These are phyloP conservation scores for Microdochium trichocladiopsis DNA, from an alignment of 2,329 filamentous ascomycete genomes.

Conservation along the genomic window DNA sequence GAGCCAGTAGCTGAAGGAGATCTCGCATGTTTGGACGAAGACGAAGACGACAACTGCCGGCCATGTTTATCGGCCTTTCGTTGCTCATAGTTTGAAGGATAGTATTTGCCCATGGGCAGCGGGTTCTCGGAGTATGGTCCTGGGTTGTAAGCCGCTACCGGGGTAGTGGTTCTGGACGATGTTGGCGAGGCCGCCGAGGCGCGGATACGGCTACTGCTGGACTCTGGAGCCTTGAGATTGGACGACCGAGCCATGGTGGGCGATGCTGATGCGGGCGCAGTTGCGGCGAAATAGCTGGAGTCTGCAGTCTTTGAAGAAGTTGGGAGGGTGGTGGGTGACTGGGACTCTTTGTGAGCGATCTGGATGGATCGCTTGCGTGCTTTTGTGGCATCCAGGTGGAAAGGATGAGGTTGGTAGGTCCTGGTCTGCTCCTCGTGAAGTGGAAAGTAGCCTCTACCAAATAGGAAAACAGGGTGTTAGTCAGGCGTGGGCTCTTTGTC, in stretches of 20 bases:
- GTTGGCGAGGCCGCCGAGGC: slow-evolving; percentile 13
- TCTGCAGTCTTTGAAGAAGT: not conserved
- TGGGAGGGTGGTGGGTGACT: not conserved
- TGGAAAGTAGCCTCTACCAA: slow-evolving; percentile 50
- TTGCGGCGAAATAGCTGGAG: not conserved
- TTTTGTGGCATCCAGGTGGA: slow-evolving; percentile 34
- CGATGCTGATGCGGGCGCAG: not conserved
- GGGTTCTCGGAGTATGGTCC: slow-evolving; percentile 38
- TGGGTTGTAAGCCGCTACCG: slow-evolving; percentile 44
- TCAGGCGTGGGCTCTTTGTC: not conserved
- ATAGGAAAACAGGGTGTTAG: not conserved
- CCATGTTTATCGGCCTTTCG: slow-evolving; percentile 19
- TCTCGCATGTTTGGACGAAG: slow-evolving; percentile 18
- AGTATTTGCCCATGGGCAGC: slow-evolving; percentile 55
- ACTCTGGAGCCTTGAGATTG: not conserved
- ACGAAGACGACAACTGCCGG: slow-evolving; percentile 13
- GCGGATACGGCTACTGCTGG: slow-evolving; percentile 11
- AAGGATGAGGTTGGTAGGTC: slow-evolving; percentile 44
- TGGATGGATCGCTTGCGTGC: slow-evolving; percentile 26
- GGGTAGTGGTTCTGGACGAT: slow-evolving; percentile 27
- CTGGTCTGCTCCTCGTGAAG: slow-evolving; percentile 48
- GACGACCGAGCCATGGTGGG: not conserved
- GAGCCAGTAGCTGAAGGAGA: slow-evolving; percentile 27
- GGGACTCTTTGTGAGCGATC: slow-evolving; percentile 19
- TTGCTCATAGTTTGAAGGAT: slow-evolving; percentile 53